These are phyloP conservation scores for Amanita inopinata DNA, from an alignment of 768 basidiomycete genomes.

Conservation along the genomic window DNA sequence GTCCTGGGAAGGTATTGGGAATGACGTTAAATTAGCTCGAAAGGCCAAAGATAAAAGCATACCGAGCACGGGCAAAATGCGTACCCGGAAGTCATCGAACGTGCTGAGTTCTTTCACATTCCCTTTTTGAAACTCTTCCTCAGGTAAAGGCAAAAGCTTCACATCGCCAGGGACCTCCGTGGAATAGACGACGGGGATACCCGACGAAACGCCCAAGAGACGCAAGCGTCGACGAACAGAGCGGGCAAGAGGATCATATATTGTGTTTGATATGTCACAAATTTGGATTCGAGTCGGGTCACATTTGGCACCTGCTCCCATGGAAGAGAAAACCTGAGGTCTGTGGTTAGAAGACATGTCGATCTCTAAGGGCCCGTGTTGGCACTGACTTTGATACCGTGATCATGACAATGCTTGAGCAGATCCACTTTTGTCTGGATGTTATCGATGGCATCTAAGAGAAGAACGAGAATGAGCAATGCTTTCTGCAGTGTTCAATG, in stretches of 20 bases:
- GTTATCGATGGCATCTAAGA: slow-evolving; percentile 89
- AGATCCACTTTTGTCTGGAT: slow-evolving; percentile 95
- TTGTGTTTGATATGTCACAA: slow-evolving; percentile 83
- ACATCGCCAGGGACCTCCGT: slow-evolving; percentile 89
- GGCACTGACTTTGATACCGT: slow-evolving; percentile 58
- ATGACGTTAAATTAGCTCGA: neutral
- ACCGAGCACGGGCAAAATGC: slow-evolving; percentile 90
- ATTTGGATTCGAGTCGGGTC: slow-evolving; percentile 96
- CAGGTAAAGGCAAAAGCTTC: slow-evolving; percentile 79
- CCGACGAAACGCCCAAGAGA: slow-evolving; percentile 45
- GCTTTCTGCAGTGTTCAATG: neutral
- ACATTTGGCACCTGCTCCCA: slow-evolving; percentile 92
- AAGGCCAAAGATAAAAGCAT: slow-evolving; percentile 14
- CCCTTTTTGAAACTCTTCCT: slow-evolving; percentile 89
- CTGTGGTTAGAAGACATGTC: slow-evolving; percentile 1
- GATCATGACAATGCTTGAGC: slow-evolving; percentile 76
- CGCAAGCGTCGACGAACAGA: slow-evolving; percentile 76
- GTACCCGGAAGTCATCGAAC: slow-evolving; percentile 88
- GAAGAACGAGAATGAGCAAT: neutral
- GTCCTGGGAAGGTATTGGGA: slow-evolving; percentile 32
- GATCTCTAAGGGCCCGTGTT: slow-evolving; percentile 1
- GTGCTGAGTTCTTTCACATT: slow-evolving; percentile 81
- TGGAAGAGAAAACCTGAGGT: slow-evolving; percentile 87
- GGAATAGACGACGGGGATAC: slow-evolving; percentile 88
- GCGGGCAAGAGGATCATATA: slow-evolving; percentile 92